Base-by-base conservation (phyloP, 1,284 basidiomycete species). In the Trichosporon faecale region DNA sequence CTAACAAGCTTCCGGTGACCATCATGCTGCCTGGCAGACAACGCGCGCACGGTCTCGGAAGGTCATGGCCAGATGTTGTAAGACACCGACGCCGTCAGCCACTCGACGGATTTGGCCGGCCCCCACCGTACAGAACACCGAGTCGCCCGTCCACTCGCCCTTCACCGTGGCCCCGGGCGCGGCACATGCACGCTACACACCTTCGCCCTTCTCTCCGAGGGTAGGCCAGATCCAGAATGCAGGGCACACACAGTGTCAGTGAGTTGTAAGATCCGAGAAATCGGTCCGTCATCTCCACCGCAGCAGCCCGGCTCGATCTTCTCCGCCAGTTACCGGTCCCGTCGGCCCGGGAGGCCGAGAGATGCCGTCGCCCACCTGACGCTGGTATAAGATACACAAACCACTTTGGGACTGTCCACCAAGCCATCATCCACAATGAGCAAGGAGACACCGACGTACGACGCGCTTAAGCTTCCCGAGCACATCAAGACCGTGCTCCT, bases 401-500 rank as follows among this genome's bases (percentile, higher is more conserved):
- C n/a, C n/a, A n/a, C n/a, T n/a, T n/a, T n/a, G n/a, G n/a, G n/a
- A n/a, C n/a, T n/a, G n/a, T n/a, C n/a, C 35, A 21, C 9, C 23
- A 23, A 12, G 40, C 63, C 21, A 11, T 2, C 44, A 49, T 18
- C 12, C 72, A 73, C 64, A 12, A 75, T 75, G 75, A 68, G 27
- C 18, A 64, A 61, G 57, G 29, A 61, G 60, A 46, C 65, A 31
- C 78, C 76, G 21, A 79, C 78, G 16, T 81, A 81, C 72, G 79
- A 82, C 65, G 76, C 79, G 9, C 73, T 82, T 68, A 79, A 80
- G 72, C 76, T 84, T n/a, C 83, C 83, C 12, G 63, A 73, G 9
- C 79, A 81, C 70, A 77, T 84, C 75, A 75, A 82, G 75, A 84
- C 83, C 3, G 76, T 89, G 61, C 85, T 89, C 31, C 85, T 90